Conservation (phyloP, 1,284 basidiomycete genomes). For the Mixia osmundae region DNA sequence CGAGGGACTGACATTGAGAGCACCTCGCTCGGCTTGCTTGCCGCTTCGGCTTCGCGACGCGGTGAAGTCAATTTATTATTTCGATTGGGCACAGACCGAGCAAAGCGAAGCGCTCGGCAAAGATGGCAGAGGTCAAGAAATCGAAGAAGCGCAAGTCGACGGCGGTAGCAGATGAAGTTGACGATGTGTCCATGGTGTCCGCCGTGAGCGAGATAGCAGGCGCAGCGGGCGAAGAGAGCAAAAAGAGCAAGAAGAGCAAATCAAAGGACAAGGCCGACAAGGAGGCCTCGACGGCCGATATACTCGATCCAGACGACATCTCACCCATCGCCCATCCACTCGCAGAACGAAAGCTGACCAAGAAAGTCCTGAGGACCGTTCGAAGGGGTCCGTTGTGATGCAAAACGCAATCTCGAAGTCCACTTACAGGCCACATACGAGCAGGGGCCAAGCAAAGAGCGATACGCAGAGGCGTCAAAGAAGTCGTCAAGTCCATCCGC, state of each 20-base stretch:
- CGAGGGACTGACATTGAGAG: no score
- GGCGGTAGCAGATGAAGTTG: no score
- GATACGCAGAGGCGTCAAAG: conserved; percentile 85
- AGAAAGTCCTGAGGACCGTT: conserved; percentile 77
- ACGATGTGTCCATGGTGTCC: no score
- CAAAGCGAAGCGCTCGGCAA: no score
- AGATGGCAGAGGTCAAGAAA: no score
- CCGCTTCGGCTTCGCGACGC: no score
- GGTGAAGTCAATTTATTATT: no score
- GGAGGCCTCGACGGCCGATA: conserved; percentile 28
- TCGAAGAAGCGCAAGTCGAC: no score
- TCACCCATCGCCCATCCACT: conserved; percentile 75
- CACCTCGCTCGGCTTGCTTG: no score
- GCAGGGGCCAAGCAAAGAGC: conserved; percentile 44
- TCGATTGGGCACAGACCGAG: no score
- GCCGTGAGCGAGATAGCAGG: no score
- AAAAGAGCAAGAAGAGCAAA: conserved; percentile 23
- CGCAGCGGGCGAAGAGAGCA: conserved; percentile 23
- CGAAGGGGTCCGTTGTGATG: conserved; percentile 53
- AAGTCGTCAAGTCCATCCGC: conserved; percentile 81
- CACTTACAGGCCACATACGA: neutral
- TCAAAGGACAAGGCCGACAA: conserved; percentile 26
- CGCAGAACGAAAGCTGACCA: conserved; percentile 70
- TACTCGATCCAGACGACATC: conserved; percentile 51
- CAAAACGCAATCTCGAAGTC: neutral